A percentile compares a stretch with the other conserved stretches of the same genome.
Evolutionary conservation across 2,329 filamentous ascomycete genomes (phyloP).

Genomic region (Colletotrichum sp.): DNA sequence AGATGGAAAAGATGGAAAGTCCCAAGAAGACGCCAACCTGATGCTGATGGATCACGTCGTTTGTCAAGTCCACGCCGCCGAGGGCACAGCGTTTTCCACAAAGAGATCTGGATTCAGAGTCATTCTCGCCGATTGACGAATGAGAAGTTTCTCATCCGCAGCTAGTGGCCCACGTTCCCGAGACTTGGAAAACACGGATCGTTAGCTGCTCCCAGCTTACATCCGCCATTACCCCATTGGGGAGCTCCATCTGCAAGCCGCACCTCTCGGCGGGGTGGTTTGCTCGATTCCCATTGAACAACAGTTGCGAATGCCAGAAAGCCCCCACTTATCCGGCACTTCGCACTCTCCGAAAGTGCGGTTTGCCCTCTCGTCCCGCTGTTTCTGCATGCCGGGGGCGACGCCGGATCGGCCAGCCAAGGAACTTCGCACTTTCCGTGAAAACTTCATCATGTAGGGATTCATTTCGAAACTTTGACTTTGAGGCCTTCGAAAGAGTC

Average conservation of each 20-base stretch:
- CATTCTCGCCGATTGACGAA: background rate
- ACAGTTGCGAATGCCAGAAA: background rate
- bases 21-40: background rate
- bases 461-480: background rate
- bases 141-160: background rate
- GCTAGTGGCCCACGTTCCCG: background rate
- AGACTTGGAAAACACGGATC: background rate
- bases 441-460: background rate
- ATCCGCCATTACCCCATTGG: background rate
- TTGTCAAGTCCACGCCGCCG: background rate
- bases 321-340: background rate
- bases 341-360: slow-evolving; percentile 17
- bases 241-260: background rate
- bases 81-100: background rate
- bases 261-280: background rate
- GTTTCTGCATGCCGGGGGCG: background rate
- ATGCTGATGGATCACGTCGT: background rate
- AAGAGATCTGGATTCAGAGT: background rate
- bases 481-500: background rate
- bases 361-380: background rate
- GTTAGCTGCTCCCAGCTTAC: background rate
- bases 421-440: background rate
- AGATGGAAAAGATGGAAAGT: background rate
- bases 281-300: background rate
- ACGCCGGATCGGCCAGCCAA: background rate